A percentile compares a stretch with the other conserved stretches of the same genome.
Conservation (phyloP, 2,329 filamentous ascomycete species). For the Cladosporium velox region DNA sequence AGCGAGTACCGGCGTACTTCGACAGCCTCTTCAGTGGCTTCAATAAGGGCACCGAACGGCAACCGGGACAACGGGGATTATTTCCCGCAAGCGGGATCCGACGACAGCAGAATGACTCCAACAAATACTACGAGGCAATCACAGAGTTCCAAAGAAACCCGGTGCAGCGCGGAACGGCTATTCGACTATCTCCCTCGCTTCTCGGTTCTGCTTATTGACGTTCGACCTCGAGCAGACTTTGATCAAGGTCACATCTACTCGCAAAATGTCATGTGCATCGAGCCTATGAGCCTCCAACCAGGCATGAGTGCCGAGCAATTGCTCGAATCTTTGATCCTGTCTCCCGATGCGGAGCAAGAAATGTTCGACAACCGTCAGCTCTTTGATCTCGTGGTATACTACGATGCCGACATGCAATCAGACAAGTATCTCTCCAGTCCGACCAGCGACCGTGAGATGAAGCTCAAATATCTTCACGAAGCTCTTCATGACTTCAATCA, state of each 20-base stretch:
- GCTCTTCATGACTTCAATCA: slow-evolving; percentile 84
- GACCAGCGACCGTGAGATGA: slow-evolving; percentile 43
- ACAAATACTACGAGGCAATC: background rate
- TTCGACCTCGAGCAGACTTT: slow-evolving; percentile 76
- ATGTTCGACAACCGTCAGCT: slow-evolving; percentile 72
- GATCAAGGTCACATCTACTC: slow-evolving; percentile 88
- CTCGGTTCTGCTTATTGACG: slow-evolving; percentile 79
- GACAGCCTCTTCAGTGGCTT: slow-evolving; percentile 38
- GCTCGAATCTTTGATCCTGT: slow-evolving; percentile 69
- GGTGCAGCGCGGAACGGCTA: slow-evolving; percentile 70
- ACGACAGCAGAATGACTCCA: slow-evolving; percentile 32
- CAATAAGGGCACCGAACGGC: slow-evolving; percentile 41
- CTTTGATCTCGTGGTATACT: slow-evolving; percentile 87
- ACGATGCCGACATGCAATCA: slow-evolving; percentile 70
- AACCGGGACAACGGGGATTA: slow-evolving; percentile 42
- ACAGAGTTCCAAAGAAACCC: slow-evolving; percentile 57
- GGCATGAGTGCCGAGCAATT: slow-evolving; percentile 66
- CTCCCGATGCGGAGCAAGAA: slow-evolving; percentile 70
- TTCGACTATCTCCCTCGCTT: slow-evolving; percentile 68
- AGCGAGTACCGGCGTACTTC: slow-evolving; percentile 56
- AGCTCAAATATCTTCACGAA: slow-evolving; percentile 72
- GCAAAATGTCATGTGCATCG: slow-evolving; percentile 82
- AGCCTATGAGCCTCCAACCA: slow-evolving; percentile 73
- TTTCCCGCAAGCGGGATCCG: slow-evolving; percentile 36
- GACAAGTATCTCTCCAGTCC: slow-evolving; percentile 57